phyloP scores from a whole-genome alignment of 2,329 filamentous ascomycete species.

The Fusarium falciforme region DNA sequence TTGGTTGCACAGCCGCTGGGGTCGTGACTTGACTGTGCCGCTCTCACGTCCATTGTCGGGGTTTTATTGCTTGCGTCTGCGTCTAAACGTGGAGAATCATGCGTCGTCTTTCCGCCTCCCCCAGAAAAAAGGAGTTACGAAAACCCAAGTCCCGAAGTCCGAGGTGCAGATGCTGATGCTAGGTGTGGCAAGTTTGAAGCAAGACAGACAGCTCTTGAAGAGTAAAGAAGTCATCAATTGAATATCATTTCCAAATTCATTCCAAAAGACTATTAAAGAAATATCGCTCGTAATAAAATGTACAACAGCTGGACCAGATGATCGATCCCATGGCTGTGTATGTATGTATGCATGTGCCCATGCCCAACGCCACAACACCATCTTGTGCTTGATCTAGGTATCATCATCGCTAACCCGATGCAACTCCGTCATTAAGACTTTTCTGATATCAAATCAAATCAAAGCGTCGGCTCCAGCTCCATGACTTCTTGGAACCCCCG shows the following conservation, averaged over 20 bases:
- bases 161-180: not conserved
- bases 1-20: constrained; percentile 9
- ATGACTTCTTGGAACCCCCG: constrained; percentile 52
- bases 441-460: constrained; percentile 5
- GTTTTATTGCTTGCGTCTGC: constrained; percentile 1
- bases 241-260: constrained; percentile 29
- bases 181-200: no score
- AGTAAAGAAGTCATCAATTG: constrained; percentile 22
- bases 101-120: not conserved
- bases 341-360: constrained; percentile 7
- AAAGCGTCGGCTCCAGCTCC: constrained; percentile 45
- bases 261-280: not conserved
- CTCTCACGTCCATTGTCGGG: not conserved
- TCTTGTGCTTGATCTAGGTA: constrained; percentile 30
- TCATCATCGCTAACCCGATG: constrained; percentile 36
- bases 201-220: constrained; percentile 11
- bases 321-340: constrained; percentile 19
- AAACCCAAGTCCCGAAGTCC: not conserved
- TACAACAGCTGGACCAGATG: constrained; percentile 31
- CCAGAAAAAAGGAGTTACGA: not conserved
- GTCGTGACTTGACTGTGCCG: not conserved
- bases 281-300: constrained; percentile 21
- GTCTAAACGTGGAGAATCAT: not conserved
- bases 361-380: constrained; percentile 40
- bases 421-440: constrained; percentile 15